A percentile compares a stretch with the other conserved stretches of the same genome.
Conservation (phyloP, 2,329 filamentous ascomycete genomes). For the Fusarium floridanum region DNA sequence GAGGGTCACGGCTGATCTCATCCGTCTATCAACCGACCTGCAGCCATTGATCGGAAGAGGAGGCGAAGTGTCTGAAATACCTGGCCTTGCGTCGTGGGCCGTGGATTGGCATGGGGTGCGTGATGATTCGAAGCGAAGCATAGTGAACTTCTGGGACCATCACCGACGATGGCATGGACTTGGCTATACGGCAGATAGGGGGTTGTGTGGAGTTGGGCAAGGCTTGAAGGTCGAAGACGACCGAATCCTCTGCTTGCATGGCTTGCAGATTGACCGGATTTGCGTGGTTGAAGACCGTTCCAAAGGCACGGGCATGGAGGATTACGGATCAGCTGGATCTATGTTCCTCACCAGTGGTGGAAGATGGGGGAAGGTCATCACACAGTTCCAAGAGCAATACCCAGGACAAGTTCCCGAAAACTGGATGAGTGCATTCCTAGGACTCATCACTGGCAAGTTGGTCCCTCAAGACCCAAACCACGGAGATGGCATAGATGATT, state of each 20-base stretch:
- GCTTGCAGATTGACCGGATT: constrained; percentile 1
- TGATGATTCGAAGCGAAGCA: not conserved
- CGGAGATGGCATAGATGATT: not conserved
- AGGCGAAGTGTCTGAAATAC: constrained; percentile 21
- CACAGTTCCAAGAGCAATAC: not conserved
- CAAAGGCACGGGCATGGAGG: not conserved
- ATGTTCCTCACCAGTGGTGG: not conserved
- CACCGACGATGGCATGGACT: not conserved
- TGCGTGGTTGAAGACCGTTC: not conserved
- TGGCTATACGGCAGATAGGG: not conserved
- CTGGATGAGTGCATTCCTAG: not conserved
- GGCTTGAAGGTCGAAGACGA: not conserved
- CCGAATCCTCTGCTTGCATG: not conserved
- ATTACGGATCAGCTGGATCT: not conserved
- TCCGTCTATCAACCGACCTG: not conserved
- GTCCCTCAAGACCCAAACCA: not conserved
- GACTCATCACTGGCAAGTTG: not conserved
- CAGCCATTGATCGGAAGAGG: not conserved
- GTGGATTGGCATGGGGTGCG: not conserved
- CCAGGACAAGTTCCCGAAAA: not conserved
- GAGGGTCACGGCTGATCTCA: constrained; percentile 4
- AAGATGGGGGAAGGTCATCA: not conserved
- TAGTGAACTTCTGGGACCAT: not conserved
- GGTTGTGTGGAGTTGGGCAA: not conserved
- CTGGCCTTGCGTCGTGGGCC: constrained; percentile 1